Base-by-base conservation (phyloP, 176 grass and related monocot species). In the Avena insularis region DNA sequence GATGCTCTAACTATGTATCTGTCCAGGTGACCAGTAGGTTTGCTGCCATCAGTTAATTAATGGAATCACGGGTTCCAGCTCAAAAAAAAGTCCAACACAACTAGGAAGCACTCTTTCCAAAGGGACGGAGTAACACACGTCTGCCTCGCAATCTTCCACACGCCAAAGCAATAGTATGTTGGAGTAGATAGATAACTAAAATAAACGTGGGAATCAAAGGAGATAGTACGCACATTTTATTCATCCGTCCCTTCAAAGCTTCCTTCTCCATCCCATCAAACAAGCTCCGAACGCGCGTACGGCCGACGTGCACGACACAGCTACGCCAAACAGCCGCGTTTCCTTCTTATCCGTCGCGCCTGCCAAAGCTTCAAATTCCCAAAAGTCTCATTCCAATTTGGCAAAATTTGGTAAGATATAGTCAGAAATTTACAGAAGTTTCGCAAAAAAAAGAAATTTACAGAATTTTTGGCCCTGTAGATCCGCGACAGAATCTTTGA, bases 161-260 rank as follows among this genome's bases (percentile, higher is more conserved):
- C 85, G 89, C 85, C 85, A 91, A 87, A 80, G 89, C 85, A 84
- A 87, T 9, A 14, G 17, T 8, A 15, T 9, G 7, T 70, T 9
- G 12, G 7, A n/a, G 9, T 36, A n/a, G 36, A 17, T 25, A 15
- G 65, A 85, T 74, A 40, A 7, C 38, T 40, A 14, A 15, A 8
- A 56, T 56, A 54, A 82, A 61, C 40, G 27, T 43, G 61, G 77
- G 79, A 78, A 90, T 86, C 79, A 29, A 54, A n/a, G 36, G 1
- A 43, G 31, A 55, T 15, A 40, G 29, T 45, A 27, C 4, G 40
- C 40, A 43, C 40, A 27, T 21, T 45, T 56, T 5, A 54, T 36
- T 16, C 60, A 38, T 54, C 79, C 79, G 19, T 74, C 57, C 75
- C 66, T 80, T 67, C 25, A 29, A 87, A 91, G 89, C 89, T 84